Percentiles rank a stretch among this genome's conserved stretches.
Evolutionary conservation across 805 yeast species (phyloP).

Genomic region (Wickerhamiella azyma): DNA sequence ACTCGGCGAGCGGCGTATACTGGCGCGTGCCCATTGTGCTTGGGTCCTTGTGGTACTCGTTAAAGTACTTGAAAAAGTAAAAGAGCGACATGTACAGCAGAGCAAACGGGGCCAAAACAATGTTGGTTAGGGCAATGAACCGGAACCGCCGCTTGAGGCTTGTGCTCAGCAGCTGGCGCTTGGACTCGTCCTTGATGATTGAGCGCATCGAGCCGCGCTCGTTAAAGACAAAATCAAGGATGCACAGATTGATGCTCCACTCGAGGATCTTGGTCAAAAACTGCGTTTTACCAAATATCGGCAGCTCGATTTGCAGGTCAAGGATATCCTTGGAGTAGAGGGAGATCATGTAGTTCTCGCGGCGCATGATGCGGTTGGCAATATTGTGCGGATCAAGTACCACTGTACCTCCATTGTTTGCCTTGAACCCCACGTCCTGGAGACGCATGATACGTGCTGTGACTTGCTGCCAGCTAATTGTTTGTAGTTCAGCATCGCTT

Average conservation of each 20-base stretch:
- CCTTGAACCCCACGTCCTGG: conserved; percentile 34
- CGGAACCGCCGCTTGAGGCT: conserved; percentile 70
- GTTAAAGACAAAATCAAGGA: conserved; percentile 75
- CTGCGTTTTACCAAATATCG: conserved; percentile 29
- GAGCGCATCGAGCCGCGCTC: conserved; percentile 70
- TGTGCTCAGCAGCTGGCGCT: conserved; percentile 48
- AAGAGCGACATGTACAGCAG: conserved; percentile 69
- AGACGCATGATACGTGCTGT: conserved; percentile 61
- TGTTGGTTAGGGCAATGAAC: conserved; percentile 75
- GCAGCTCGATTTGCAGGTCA: conserved; percentile 48
- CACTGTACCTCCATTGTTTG: conserved; percentile 26
- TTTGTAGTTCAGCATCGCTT: conserved; percentile 71
- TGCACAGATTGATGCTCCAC: conserved; percentile 85
- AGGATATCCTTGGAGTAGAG: conserved; percentile 65
- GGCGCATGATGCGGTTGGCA: conserved; percentile 91
- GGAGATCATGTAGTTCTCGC: conserved; percentile 87
- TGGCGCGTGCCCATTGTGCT: conserved; percentile 69
- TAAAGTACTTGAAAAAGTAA: conserved; percentile 81
- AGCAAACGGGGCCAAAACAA: conserved; percentile 72
- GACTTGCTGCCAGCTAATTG: conserved; percentile 84
- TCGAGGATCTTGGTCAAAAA: conserved; percentile 75
- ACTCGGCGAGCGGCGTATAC: conserved; percentile 86
- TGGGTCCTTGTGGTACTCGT: conserved; percentile 83
- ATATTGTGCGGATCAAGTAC: conserved; percentile 85
- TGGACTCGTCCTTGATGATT: conserved; percentile 53